Conservation (phyloP, 1,284 basidiomycete species). For the Vanrija sp. region DNA sequence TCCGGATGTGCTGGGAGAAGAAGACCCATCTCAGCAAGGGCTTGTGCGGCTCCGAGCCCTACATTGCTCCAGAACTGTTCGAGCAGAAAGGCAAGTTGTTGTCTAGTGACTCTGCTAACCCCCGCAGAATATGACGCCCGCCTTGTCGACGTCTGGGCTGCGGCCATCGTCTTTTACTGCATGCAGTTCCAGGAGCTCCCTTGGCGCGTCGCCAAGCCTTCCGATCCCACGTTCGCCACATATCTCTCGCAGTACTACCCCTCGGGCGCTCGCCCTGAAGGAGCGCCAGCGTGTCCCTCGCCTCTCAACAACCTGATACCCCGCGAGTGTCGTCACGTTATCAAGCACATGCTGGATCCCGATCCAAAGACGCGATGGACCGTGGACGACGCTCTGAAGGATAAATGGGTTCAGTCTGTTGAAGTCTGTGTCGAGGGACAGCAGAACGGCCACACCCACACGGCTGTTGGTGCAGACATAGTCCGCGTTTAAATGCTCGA, state of each 20-base stretch:
- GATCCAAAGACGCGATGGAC: conserved; percentile 74
- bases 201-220: conserved; percentile 87
- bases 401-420: conserved; percentile 76
- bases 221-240: conserved; percentile 76
- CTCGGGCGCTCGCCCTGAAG: conserved; percentile 23
- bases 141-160: conserved; percentile 96
- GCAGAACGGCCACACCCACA: conserved; percentile 39
- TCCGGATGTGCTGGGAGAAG: conserved; percentile 95
- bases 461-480: conserved; percentile 37
- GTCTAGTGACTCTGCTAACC: too few relatives aligned
- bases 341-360: conserved; percentile 94
- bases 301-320: conserved; percentile 80
- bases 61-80: conserved; percentile 98
- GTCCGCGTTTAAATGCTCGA: conserved; percentile 12
- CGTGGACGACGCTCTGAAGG: conserved; percentile 79
- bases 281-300: conserved; percentile 28
- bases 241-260: conserved; percentile 65
- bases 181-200: conserved; percentile 94
- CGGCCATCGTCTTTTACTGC: conserved; percentile 96
- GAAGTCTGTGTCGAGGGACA: conserved; percentile 53
- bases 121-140: conserved; percentile 97
- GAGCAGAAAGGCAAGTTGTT: conserved; percentile 79
- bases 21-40: conserved; percentile 97
- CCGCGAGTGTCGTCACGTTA: conserved; percentile 73
- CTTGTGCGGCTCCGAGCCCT: conserved; percentile 94